Percentiles rank a stretch among this genome's conserved stretches.
These are phyloP conservation scores for Phtheirospermum japonicum DNA, from an alignment of 257 asterid genomes.

Conservation along the genomic window DNA sequence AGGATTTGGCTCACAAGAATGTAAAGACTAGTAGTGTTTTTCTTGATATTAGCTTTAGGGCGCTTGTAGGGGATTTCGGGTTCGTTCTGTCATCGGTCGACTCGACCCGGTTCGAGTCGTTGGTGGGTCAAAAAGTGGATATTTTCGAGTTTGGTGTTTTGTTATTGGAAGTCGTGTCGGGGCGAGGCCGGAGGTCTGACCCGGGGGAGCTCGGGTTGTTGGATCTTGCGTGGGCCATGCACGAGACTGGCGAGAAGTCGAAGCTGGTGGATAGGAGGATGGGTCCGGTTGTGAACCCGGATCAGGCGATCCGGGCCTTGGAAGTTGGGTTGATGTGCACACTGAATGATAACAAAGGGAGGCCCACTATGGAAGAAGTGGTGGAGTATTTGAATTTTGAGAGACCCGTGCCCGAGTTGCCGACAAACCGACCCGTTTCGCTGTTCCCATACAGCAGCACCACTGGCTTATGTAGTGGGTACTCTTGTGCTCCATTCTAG, in stretches of 20 bases:
- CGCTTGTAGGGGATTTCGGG: conserved; percentile 69
- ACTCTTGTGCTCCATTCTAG: conserved; percentile 57
- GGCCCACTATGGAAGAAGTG: conserved; percentile 70
- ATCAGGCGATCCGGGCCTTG: conserved; percentile 60
- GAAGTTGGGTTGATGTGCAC: conserved; percentile 84
- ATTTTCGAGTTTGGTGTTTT: conserved; percentile 60
- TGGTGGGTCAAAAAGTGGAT: conserved; percentile 63
- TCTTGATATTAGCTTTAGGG: conserved; percentile 71
- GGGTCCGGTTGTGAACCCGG: conserved; percentile 65
- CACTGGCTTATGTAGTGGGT: conserved; percentile 59
- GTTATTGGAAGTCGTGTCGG: conserved; percentile 54
- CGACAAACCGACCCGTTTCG: conserved; percentile 61
- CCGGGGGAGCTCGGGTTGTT: conserved; percentile 49
- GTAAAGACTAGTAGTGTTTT: conserved; percentile 65
- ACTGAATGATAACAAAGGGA: conserved; percentile 68
- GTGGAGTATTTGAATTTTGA: conserved; percentile 58
- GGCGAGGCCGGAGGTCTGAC: conserved; percentile 38
- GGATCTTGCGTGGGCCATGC: conserved; percentile 70
- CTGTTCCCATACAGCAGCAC: conserved; percentile 78
- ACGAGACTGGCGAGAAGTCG: conserved; percentile 47
- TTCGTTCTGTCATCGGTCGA: conserved; percentile 47
- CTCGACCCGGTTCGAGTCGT: conserved; percentile 62
- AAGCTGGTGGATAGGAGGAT: conserved; percentile 57
- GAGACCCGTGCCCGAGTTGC: conserved; percentile 55
- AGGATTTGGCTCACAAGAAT: conserved; percentile 71